These are phyloP conservation scores for Ogataea zsoltii DNA, from an alignment of 805 yeast genomes.

Conservation along the genomic window DNA sequence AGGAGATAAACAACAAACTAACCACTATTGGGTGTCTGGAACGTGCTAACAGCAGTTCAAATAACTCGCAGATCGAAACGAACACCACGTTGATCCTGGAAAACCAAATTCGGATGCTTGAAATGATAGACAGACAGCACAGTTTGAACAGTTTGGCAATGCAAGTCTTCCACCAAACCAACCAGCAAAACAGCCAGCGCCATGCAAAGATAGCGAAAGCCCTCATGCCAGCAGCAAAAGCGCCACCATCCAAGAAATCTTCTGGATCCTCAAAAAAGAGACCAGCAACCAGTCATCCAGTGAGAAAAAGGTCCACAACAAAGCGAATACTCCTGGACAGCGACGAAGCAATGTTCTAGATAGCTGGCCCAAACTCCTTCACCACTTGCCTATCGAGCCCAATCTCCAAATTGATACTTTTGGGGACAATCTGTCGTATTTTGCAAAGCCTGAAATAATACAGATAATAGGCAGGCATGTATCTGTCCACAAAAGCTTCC, in stretches of 20 bases:
- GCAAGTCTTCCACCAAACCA: neutral
- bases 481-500: conserved; percentile 67
- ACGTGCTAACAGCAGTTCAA: neutral
- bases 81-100: conserved; percentile 13
- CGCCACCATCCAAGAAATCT: neutral
- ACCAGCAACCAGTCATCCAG: neutral
- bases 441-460: conserved; percentile 45
- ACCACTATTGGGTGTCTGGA: conserved; percentile 6
- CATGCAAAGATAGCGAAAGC: neutral
- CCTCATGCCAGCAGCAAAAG: neutral
- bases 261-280: neutral
- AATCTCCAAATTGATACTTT: conserved; percentile 16
- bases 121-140: conserved; percentile 6
- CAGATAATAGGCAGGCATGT: conserved; percentile 81
- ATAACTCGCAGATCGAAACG: conserved; percentile 7
- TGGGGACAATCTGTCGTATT: conserved; percentile 5
- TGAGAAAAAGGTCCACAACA: conserved; percentile 1
- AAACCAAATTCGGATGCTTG: conserved; percentile 15
- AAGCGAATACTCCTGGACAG: conserved; percentile 7
- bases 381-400: conserved; percentile 20
- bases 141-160: neutral
- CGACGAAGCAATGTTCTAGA: conserved; percentile 4
- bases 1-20: conserved; percentile 12
- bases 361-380: neutral
- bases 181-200: neutral